Evolutionary conservation across 139 green algal genomes (phyloP).

Genomic region (Desmodesmus armatus): DNA sequence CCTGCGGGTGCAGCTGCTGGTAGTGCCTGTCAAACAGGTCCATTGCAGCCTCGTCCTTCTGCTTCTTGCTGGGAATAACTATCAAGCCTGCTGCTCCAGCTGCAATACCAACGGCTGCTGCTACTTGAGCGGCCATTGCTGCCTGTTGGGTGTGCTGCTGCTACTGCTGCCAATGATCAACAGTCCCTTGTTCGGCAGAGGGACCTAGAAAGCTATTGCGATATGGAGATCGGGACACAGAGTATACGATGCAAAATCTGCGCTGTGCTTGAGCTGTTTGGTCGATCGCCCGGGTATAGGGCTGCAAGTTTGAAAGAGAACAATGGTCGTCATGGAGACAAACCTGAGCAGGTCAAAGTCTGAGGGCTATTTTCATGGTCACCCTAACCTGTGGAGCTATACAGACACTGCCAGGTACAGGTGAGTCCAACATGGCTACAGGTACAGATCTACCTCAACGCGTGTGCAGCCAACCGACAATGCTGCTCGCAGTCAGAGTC

Average conservation of each 20-base stretch:
- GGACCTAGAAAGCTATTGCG: neutral
- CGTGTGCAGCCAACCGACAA: too few species aligned
- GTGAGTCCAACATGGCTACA: too few species aligned
- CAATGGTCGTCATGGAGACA: too few species aligned
- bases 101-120: constrained; percentile 35
- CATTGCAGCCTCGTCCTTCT: constrained; percentile 60
- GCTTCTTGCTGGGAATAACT: constrained; percentile 51
- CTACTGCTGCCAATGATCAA: neutral
- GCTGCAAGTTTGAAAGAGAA: too few species aligned
- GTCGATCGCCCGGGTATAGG: neutral
- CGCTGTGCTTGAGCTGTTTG: neutral
- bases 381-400: too few species aligned
- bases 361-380: too few species aligned
- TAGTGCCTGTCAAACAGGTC: constrained; percentile 60
- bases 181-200: neutral
- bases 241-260: neutral
- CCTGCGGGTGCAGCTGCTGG: constrained; percentile 45
- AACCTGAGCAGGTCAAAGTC: too few species aligned
- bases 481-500: too few species aligned
- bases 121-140: constrained; percentile 39
- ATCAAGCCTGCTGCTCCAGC: constrained; percentile 46
- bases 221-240: neutral
- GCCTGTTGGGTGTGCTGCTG: neutral
- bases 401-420: too few species aligned
- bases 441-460: too few species aligned